These are phyloP conservation scores for Podospora pseudocomata DNA, from an alignment of 495 filamentous ascomycete species.

Conservation along the genomic window DNA sequence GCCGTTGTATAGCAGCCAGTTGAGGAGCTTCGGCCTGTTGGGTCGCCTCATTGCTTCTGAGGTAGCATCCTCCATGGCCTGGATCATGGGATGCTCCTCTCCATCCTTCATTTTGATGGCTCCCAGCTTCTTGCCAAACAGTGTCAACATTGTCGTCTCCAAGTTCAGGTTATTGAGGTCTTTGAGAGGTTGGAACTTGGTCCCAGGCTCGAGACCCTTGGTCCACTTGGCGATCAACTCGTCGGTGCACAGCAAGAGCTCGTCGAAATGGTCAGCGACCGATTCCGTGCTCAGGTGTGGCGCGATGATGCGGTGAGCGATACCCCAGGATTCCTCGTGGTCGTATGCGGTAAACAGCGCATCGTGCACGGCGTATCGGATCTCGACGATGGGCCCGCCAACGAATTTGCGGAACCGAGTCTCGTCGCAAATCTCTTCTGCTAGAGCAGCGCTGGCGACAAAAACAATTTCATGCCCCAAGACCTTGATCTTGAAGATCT, in stretches of 20 bases:
- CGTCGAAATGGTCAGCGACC: conserved; percentile 59
- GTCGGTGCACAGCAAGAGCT: conserved; percentile 61
- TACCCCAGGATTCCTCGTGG: conserved; percentile 61
- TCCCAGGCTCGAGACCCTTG: conserved; percentile 40
- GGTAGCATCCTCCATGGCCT: conserved; percentile 63
- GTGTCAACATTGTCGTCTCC: conserved; percentile 60
- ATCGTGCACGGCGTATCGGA: conserved; percentile 58
- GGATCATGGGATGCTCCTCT: conserved; percentile 58
- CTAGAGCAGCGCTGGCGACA: conserved; percentile 52
- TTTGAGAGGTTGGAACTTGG: conserved; percentile 53
- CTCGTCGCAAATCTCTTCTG: conserved; percentile 66
- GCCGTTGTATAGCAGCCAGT: conserved; percentile 49
- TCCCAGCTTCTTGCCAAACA: conserved; percentile 67
- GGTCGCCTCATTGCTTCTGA: conserved; percentile 55
- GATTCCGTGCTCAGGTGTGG: conserved; percentile 62
- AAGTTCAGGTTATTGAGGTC: conserved; percentile 70
- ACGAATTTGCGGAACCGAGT: conserved; percentile 62
- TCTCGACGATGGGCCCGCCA: conserved; percentile 50
- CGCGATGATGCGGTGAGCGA: conserved; percentile 67
- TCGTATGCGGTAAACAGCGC: conserved; percentile 67
- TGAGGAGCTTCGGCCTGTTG: conserved; percentile 52
- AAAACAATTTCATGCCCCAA: conserved; percentile 42
- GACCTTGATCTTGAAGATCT: conserved; percentile 65
- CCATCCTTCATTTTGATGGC: conserved; percentile 56
- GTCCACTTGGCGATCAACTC: conserved; percentile 71